Base-by-base conservation (phyloP, 129 eudicot species). In the Pulicaria dysenterica region DNA sequence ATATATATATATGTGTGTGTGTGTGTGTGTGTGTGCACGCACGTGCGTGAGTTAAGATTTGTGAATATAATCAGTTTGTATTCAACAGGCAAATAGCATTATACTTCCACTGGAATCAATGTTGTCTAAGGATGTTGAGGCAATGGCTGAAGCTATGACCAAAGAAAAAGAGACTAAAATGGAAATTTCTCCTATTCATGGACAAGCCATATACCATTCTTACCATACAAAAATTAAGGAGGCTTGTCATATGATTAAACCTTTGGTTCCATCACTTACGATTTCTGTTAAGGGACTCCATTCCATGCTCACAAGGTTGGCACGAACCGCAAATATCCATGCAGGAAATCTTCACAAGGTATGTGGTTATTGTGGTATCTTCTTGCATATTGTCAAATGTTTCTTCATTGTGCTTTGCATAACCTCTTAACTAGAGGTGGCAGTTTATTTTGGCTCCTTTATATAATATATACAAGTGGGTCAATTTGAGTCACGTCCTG, bases 301-400 rank as follows among this genome's bases (percentile, higher is more conserved):
- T 85, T 82, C 96, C 24, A 71, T 90, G 76, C 75, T 94, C 80
- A 86, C 88, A 56, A 81, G 85, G 83, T 83, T 94, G 73, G 97
- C 97, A 45, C 86, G 90, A 58, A 77, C 97, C 10, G 97, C 97
- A 14, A 81, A 92, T 80, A 86, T 90, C 66, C 99, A 90, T 88
- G 99, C 99, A 39, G 97, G 97, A 77, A 90, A 88, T 73, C 92
- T 94, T 76, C 99, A 94, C 80, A 94, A 94, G 83, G 98, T 94
- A 80, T 58, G 49, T 66, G 70, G 19, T 53, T 42, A 40, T 73
- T 43, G 40, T 73, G 34, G 34, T 39, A 40, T 39, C 56, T 47
- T 62, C n/a, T 40, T 55, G 51, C 75, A 70, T 57, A 24, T 24
- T 24, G 50, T 42, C 74, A 17, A 39, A 6, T 53, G 51, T 63